Evolutionary conservation across 371 early-diverging fungal species (phyloP), one percentile per base, ranked within the genome.

Genomic region (Amoeboaphelidium protococcarum): DNA sequence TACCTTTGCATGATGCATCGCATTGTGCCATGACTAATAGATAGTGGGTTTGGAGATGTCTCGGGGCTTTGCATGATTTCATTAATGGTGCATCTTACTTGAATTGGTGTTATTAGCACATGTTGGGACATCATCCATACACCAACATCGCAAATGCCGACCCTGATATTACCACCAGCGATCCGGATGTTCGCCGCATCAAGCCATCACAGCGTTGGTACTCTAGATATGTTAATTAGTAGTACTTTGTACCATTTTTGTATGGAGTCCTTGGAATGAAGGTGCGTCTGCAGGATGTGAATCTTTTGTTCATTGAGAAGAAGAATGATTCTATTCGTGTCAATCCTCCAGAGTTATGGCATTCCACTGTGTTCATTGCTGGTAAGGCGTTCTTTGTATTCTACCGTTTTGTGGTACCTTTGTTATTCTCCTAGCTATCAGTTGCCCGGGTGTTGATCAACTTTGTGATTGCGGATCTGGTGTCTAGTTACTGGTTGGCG

Each of bases 121-220:
- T 62, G 58, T 51, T 71, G 16, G 71, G 72, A 1, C 72, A 72
- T 47, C 72, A 72, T 50, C 63, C 68, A 19, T 71, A 69, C 48
- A 70, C 71, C 46, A 72, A 72, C 49, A 65, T 72, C 44, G 61
- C 62, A 31, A 61, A 60, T 42, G 68, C 65, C 3, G 71, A 72
- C 47, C 70, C 72, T 0, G 71, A 71, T 53, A 58, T 71, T 24
- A 50, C 55, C 21, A 64, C 66, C 6, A 21, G 10, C 13, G 67
- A 65, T 37, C 64, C 55, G 13, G 72, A 71, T 54, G 56, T 71
- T 20, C 67, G 72, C 44, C 62, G 72, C 2, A 65, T 71, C 52
- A 62, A 62, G 49, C 56, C 57, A 44, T 46, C 46, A 27, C 72
- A 71, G 52, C 56, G 49, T 25, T 71, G 69, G 69, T 66, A 57